These are phyloP conservation scores for Phialemoniopsis sp. DNA, from an alignment of 2,329 filamentous ascomycete genomes.

Conservation along the genomic window DNA sequence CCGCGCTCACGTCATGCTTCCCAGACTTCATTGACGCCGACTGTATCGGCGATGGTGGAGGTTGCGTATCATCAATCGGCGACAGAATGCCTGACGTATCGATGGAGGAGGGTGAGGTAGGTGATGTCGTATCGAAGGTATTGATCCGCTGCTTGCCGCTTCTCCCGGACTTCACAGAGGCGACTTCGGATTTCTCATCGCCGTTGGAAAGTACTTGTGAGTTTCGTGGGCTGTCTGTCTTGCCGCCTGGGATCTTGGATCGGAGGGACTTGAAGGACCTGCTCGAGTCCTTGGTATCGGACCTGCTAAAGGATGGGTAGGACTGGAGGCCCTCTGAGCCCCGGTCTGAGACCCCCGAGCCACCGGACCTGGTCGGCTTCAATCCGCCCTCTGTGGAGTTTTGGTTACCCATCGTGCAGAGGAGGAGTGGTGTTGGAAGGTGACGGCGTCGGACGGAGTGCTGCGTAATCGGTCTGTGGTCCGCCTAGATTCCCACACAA, in stretches of 20 bases:
- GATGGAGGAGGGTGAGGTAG: conserved; percentile 33
- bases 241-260: conserved; percentile 81
- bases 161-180: conserved; percentile 68
- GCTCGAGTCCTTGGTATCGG: conserved; percentile 88
- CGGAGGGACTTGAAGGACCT: conserved; percentile 81
- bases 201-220: conserved; percentile 65
- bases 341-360: conserved; percentile 34
- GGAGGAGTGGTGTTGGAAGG: conserved; percentile 13
- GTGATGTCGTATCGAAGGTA: conserved; percentile 37
- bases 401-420: conserved; percentile 67
- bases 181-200: conserved; percentile 71
- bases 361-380: conserved; percentile 45
- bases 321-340: conserved; percentile 63
- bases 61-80: conserved; percentile 45
- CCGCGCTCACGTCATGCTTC: conserved; percentile 73
- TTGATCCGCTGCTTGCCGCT: conserved; percentile 50
- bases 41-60: conserved; percentile 84
- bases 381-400: conserved; percentile 57
- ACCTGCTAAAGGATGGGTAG: conserved; percentile 87
- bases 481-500: conserved; percentile 23
- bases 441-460: conserved; percentile 24
- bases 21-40: conserved; percentile 69
- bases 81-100: conserved; percentile 36
- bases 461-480: conserved; percentile 25
- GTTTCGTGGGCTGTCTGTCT: conserved; percentile 75